Base-by-base conservation (phyloP, 2,329 filamentous ascomycete genomes). In the Curvularia hawaiiensis region DNA sequence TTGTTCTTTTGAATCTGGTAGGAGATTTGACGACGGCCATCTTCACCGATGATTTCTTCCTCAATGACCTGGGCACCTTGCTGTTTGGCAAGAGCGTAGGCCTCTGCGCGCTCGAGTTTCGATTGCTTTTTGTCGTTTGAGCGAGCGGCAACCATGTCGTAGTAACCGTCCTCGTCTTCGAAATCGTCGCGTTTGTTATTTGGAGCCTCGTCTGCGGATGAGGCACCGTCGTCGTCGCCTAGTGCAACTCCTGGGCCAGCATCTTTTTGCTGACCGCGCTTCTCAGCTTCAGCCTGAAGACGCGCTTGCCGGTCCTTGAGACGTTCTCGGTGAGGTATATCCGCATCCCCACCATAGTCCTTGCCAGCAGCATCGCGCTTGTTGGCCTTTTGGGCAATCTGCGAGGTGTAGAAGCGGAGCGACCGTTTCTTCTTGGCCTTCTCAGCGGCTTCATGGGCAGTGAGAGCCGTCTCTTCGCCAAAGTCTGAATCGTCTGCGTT, bases 1-100 rank as follows among this genome's bases (percentile, higher is more conserved):
- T 97, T 97, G 80, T 99, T 99, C 86, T 98, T 97, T 80, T 93
- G 87, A 72, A 99, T 99, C 66, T 88, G 86, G 79, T 97, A 98
- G 18, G 87, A 91, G 75, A 99, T 96, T 77, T 92, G 91, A 59
- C 96, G 84, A 80, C 97, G 96, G 59, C 93, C 94, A 69, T 97
- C 92, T 56, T 87, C 82, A 41, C 90, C 92, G 43, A 96, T 76
- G 68, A 85, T 83, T 71, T 90, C 89, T 59, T 86, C 82, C 66
- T 88, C 84, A 1, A 90, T 82, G 1, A 89, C 89, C 56, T 83
- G 84, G 18, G 81, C 85, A 22, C 84, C 84, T 64, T 83, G 77
- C 48, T 79, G 76, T n/a, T 82, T 81, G 0, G 85, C 85, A 50
- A 81, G 74, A 0, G 80, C 80, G 53, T 85, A 80, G 7, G 83